Conservation (phyloP, 257 asterid species). For the Nicotiana undulata region DNA sequence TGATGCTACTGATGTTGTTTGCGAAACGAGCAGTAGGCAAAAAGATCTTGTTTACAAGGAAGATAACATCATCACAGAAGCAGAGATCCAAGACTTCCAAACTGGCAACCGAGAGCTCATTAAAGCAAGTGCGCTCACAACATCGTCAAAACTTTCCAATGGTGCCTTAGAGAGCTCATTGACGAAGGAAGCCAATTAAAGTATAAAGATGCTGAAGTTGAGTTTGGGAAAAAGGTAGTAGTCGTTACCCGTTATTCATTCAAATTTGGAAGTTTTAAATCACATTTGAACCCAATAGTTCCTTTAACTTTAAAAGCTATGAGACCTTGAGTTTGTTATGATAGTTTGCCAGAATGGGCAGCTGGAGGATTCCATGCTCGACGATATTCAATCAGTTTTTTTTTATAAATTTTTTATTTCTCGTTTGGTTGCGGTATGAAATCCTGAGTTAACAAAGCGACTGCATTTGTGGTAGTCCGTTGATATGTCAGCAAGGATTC, state of each 20-base stretch:
- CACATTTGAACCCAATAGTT: background rate
- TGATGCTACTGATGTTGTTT: background rate
- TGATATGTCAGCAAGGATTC: background rate
- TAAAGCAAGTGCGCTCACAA: background rate
- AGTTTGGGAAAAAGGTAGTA: background rate
- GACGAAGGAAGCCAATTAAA: background rate
- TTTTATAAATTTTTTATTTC: too few relatives aligned
- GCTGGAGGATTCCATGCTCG: background rate
- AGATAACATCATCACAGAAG: too few relatives aligned
- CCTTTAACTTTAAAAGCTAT: background rate
- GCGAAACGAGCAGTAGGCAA: background rate
- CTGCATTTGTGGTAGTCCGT: background rate
- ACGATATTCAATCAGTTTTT: background rate
- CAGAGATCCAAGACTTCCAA: too few relatives aligned
- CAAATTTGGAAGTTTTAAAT: background rate
- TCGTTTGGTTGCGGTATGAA: background rate
- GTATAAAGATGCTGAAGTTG: background rate
- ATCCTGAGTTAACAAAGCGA: background rate
- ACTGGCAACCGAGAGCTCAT: too few relatives aligned
- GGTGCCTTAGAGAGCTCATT: background rate
- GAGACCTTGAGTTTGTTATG: background rate
- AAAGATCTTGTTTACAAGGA: background rate
- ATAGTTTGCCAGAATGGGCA: background rate
- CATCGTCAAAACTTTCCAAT: background rate
- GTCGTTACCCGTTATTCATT: background rate